phyloP scores from a whole-genome alignment of 106 monocot genomes.

The Platanthera guangdongensis region DNA sequence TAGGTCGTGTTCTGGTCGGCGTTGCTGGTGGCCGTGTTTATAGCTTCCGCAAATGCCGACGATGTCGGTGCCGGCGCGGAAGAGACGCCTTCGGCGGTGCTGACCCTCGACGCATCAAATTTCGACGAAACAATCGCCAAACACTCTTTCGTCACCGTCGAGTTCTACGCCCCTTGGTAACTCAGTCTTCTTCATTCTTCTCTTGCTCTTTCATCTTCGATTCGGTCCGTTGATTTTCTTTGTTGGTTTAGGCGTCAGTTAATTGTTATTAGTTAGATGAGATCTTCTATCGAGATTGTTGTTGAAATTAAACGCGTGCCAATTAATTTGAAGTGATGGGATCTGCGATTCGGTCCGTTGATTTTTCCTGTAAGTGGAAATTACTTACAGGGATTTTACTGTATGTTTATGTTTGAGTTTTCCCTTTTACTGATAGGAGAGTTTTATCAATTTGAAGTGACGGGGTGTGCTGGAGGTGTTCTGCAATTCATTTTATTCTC shows the following conservation, averaged over 20 bases:
- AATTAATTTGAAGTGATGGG: too few relatives aligned
- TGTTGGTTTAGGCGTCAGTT: neutral
- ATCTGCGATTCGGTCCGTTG: too few relatives aligned
- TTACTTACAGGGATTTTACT: neutral
- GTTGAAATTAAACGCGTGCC: neutral
- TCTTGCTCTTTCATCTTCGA: neutral
- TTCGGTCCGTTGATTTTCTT: neutral
- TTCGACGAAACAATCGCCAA: constrained; percentile 49
- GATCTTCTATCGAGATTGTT: neutral
- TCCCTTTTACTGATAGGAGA: neutral
- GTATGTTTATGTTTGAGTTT: neutral
- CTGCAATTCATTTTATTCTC: too few relatives aligned
- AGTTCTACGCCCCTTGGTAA: constrained; percentile 95
- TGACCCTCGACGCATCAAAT: constrained; percentile 63
- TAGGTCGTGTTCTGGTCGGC: constrained; percentile 24
- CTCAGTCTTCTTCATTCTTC: neutral
- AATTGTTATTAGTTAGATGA: neutral
- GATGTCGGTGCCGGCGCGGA: constrained; percentile 14
- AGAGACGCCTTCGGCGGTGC: constrained; percentile 22
- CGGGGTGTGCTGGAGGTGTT: too few relatives aligned
- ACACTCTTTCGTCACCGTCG: constrained; percentile 73
- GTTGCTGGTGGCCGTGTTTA: constrained; percentile 9
- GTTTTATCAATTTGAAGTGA: neutral
- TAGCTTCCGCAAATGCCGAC: constrained; percentile 12
- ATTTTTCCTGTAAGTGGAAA: too few relatives aligned